Conservation (phyloP, 345 rosid genomes). For the Chamaenerion angustifolium region DNA sequence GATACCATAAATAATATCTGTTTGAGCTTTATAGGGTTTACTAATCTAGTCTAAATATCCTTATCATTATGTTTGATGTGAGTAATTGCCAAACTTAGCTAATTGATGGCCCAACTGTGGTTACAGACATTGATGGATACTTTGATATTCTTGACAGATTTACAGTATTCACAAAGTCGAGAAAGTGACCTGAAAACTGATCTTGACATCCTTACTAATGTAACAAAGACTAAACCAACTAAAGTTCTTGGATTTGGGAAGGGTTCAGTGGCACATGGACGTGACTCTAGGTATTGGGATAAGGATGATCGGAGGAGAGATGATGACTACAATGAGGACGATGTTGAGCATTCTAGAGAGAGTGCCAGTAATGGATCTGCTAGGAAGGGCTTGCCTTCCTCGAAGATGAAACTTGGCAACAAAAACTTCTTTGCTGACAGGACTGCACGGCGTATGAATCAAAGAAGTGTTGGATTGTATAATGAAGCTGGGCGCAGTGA, state of each 20-base stretch:
- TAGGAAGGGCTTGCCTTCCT: conserved; percentile 12
- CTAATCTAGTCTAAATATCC: no score
- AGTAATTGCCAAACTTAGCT: no score
- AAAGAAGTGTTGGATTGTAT: conserved; percentile 50
- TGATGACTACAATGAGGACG: conserved; percentile 66
- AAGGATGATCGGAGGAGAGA: conserved; percentile 92
- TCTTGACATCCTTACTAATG: conserved; percentile 66
- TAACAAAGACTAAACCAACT: conserved; percentile 38
- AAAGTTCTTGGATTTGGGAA: conserved; percentile 65
- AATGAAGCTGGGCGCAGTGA: conserved; percentile 87
- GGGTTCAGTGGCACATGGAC: conserved; percentile 50
- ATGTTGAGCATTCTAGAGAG: conserved; percentile 19
- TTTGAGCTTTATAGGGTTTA: not conserved
- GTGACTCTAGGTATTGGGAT: conserved; percentile 93
- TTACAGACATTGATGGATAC: no score
- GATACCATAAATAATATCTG: not conserved
- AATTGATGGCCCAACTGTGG: no score
- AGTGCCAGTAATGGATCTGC: conserved; percentile 14
- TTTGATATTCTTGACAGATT: conserved; percentile 20
- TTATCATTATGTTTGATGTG: no score
- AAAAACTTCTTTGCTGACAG: conserved; percentile 17
- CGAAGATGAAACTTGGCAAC: conserved; percentile 14
- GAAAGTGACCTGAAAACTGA: conserved; percentile 32
- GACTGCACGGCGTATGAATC: conserved; percentile 13
- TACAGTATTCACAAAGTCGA: conserved; percentile 13